Evolutionary conservation across 208 protist species (phyloP).

Genomic region (Leishmania amazonensis): DNA sequence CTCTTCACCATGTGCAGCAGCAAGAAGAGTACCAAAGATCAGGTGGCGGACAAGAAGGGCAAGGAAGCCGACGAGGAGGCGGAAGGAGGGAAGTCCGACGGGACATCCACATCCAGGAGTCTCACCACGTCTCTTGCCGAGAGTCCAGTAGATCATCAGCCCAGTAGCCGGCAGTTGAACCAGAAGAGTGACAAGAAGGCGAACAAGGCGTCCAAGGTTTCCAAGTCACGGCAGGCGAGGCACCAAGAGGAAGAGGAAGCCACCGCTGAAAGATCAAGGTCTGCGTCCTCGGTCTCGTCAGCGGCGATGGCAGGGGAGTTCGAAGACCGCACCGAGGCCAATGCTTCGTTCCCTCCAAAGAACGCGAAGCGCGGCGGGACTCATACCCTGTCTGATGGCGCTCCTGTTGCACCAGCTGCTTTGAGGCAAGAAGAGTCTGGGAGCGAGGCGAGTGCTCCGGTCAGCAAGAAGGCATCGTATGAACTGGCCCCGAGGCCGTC

Average conservation of each 20-base stretch:
- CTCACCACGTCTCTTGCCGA: not conserved
- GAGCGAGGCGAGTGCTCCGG: not conserved
- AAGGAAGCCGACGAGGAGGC: slow-evolving; percentile 1
- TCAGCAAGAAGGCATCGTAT: not conserved
- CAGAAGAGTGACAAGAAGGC: slow-evolving; percentile 6
- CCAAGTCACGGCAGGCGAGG: not conserved
- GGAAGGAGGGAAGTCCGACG: slow-evolving; percentile 6
- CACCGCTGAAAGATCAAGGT: not conserved
- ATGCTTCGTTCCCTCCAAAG: not conserved
- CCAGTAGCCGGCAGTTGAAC: slow-evolving; percentile 18
- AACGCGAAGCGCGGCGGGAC: not conserved
- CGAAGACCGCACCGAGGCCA: not conserved
- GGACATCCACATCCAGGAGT: not conserved
- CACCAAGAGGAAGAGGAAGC: not conserved
- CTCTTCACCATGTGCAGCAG: slow-evolving; percentile 3
- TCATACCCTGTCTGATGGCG: slow-evolving; percentile 1
- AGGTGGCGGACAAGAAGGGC: slow-evolving; percentile 4
- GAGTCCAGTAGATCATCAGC: slow-evolving; percentile 2
- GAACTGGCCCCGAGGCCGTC: not conserved
- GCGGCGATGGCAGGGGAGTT: not conserved
- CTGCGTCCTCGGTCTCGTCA: not conserved
- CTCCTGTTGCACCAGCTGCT: not conserved
- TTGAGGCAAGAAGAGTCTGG: not conserved
- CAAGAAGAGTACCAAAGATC: slow-evolving; percentile 8
- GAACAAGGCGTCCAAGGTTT: slow-evolving; percentile 7